Percentiles rank a stretch among this genome's conserved stretches.
phyloP scores from a whole-genome alignment of 805 yeast species.

The Saccharomyces cerevisiae region DNA sequence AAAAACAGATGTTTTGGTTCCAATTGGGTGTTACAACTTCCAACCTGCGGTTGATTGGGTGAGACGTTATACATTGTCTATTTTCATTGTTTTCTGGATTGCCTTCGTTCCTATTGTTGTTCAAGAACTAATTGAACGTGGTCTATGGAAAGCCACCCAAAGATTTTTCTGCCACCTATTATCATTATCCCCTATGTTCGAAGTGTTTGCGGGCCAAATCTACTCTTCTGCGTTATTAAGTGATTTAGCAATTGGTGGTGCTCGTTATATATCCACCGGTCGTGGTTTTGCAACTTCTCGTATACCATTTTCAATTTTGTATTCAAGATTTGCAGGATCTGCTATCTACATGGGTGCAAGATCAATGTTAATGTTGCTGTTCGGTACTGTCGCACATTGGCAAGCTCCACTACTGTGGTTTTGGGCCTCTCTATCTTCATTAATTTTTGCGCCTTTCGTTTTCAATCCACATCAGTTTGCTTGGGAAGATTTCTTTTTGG shows the following conservation, averaged over 20 bases:
- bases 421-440: slow-evolving; percentile 86
- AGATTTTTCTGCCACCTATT: slow-evolving; percentile 61
- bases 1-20: slow-evolving; percentile 54
- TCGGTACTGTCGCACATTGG: slow-evolving; percentile 76
- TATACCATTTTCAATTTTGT: slow-evolving; percentile 65
- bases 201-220: slow-evolving; percentile 74
- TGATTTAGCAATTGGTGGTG: slow-evolving; percentile 77
- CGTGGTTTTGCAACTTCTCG: slow-evolving; percentile 81
- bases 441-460: slow-evolving; percentile 85
- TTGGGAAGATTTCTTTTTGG: slow-evolving; percentile 92
- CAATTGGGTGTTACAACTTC: slow-evolving; percentile 67
- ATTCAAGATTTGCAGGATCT: slow-evolving; percentile 71
- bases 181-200: slow-evolving; percentile 73
- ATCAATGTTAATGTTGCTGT: slow-evolving; percentile 60
- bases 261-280: slow-evolving; percentile 79
- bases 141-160: slow-evolving; percentile 64
- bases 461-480: slow-evolving; percentile 98
- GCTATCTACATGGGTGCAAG: slow-evolving; percentile 82
- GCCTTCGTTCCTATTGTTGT: slow-evolving; percentile 71
- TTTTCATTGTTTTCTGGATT: slow-evolving; percentile 73
- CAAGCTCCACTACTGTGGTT: slow-evolving; percentile 92
- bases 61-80: slow-evolving; percentile 70
- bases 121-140: slow-evolving; percentile 77
- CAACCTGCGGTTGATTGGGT: slow-evolving; percentile 73
- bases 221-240: slow-evolving; percentile 63